Evolutionary conservation across 2,329 filamentous ascomycete genomes (phyloP), one percentile per base, ranked within the genome.

Genomic region (Fusarium lyarnte): DNA sequence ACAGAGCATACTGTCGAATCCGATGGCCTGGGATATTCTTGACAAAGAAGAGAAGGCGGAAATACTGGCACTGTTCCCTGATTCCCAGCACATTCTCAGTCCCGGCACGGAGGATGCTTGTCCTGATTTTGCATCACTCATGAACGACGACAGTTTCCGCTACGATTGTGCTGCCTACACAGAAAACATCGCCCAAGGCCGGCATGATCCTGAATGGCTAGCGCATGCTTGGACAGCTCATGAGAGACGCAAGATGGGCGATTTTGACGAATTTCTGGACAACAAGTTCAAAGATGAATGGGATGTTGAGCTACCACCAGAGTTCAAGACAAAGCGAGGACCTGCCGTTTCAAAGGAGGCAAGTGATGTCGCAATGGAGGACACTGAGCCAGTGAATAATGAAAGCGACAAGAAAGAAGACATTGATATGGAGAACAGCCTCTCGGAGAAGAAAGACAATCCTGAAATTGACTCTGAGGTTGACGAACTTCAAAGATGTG

Each of bases 201-300:
- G 82, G 38, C 86, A 89, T 63, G 87, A 89, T 70, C 82, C 83
- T 3, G 82, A 83, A 19, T 90, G 88, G 88, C 82, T 90, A 12
- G 79, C 76, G 21, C 81, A 85, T 61, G 88, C 88, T 2, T 88
- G 85, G 81, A 77, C 77, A 8, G 88, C 88, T 1, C 86, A 89
- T 67, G 81, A 83, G 59, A 81, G 83, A 74, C 85, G 87, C 61
- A 81, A 79, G 55, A 76, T 80, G 2, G 88, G 88, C 8, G 81
- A 85, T 4, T 90, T 88, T 66, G 84, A 89, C 64, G 83, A 84
- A 7, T 85, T 83, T 57, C 78, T 87, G 35, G 77, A 81, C 14
- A 74, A 78, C 5, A 83, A 83, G 58, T 87, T 89, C 63, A 80
- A 84, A 73, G 77, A 82, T 6, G 84, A 85, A 31, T 90, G 87